A percentile compares a stretch with the other conserved stretches of the same genome.
Conservation (phyloP, 208 protist species). For the Angomonas deanei region DNA sequence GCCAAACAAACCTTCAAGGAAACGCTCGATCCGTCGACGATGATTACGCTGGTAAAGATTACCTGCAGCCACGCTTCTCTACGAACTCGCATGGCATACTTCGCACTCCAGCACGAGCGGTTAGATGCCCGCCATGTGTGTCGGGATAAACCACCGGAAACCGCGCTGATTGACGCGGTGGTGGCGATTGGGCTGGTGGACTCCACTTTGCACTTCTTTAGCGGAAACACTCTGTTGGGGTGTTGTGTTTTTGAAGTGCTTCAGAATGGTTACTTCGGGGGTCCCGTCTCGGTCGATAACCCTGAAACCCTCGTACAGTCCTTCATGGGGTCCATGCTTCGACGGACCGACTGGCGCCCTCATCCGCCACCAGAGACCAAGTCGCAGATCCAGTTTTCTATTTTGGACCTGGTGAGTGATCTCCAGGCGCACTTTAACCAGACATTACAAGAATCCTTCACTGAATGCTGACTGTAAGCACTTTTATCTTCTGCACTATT, state of each 20-base stretch:
- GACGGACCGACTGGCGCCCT: too few relatives aligned
- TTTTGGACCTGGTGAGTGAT: slow-evolving; percentile 24
- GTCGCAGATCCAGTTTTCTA: slow-evolving; percentile 24
- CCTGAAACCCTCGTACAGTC: background rate
- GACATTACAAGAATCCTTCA: background rate
- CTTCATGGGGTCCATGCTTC: too few relatives aligned
- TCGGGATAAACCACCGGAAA: slow-evolving; percentile 10
- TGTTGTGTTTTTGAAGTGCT: slow-evolving; percentile 47
- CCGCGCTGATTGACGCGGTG: slow-evolving; percentile 70
- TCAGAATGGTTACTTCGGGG: slow-evolving; percentile 6
- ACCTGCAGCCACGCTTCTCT: slow-evolving; percentile 55
- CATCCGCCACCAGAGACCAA: too few relatives aligned
- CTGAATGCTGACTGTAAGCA: too few relatives aligned
- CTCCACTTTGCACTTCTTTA: slow-evolving; percentile 63
- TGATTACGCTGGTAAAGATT: slow-evolving; percentile 68
- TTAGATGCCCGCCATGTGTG: background rate
- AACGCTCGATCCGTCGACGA: slow-evolving; percentile 57
- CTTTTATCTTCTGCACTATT: background rate
- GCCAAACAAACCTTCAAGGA: slow-evolving; percentile 45
- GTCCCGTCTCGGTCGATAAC: background rate
- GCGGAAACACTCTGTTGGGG: slow-evolving; percentile 46
- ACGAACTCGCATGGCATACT: slow-evolving; percentile 22
- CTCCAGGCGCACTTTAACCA: slow-evolving; percentile 15
- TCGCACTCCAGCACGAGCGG: background rate
- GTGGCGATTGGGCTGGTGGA: slow-evolving; percentile 76